Conservation (phyloP, 345 rosid species). For the Syzygium grande region DNA sequence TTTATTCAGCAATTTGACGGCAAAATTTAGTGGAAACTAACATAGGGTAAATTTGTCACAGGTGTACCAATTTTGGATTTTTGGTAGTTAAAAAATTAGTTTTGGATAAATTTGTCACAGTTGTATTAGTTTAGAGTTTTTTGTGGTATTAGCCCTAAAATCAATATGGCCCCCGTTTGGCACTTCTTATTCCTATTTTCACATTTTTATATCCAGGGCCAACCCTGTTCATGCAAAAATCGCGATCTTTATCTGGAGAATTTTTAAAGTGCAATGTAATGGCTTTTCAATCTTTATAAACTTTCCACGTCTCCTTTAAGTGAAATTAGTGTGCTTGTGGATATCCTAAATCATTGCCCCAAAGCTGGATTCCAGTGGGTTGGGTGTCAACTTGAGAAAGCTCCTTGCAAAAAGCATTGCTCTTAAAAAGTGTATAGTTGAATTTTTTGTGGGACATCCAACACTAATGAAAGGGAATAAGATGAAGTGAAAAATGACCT, state of each 20-base stretch:
- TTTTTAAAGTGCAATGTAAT: not conserved
- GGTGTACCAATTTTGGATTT: no score
- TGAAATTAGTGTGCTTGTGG: not conserved
- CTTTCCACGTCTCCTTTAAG: accelerated
- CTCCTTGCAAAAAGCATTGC: not conserved
- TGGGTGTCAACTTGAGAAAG: not conserved
- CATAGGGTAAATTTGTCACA: no score
- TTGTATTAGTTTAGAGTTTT: no score
- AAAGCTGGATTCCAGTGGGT: not conserved
- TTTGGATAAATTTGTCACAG: no score
- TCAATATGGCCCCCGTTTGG: not conserved
- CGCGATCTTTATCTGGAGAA: not conserved
- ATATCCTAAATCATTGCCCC: not conserved
- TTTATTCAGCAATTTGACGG: no score
- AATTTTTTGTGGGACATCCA: not conserved
- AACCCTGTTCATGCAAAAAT: not conserved
- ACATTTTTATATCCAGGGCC: not conserved
- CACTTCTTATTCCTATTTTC: not conserved
- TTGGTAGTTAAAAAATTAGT: no score
- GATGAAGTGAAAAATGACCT: not conserved
- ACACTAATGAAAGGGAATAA: not conserved
- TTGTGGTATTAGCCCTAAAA: not conserved
- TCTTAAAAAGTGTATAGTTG: not conserved
- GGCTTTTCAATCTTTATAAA: not conserved
- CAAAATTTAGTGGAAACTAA: no score